Base-by-base conservation (phyloP, 176 grass and related monocot genomes). In the Eleusine coracana region DNA sequence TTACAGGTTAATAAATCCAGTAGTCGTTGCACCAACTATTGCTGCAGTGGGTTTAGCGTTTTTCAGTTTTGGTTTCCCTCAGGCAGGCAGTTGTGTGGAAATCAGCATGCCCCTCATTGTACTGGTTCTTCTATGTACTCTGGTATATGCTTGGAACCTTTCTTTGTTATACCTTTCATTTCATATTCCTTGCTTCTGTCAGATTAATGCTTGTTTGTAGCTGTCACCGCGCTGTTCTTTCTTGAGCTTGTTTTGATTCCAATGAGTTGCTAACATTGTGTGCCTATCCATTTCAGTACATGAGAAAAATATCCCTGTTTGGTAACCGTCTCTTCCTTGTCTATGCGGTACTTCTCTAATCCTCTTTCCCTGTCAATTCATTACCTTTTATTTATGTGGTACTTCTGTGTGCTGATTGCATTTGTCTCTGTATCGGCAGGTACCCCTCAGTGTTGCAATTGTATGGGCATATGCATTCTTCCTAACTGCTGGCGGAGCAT, bases 391-490 rank as follows among this genome's bases (percentile, higher is more conserved):
- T 56, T 42, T 41, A 14, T 42, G 7, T 0, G 4, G 15, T 29
- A 58, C 34, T 86, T 61, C 5, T 73, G 40, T 50, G 23, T 80
- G 60, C 81, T 91, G 65, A 87, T 74, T 46, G 58, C 50, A 58
- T 16, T 84, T 44, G 50, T 34, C 68, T 87, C 29, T 69, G 50
- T 80, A 56, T 76, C 84, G n/a, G 76, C 89, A 99, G 96, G 93
- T 99, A 72, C 96, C 96, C 41, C 78, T 99, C 27, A 92, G 93
- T 88, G 87, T 99, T 73, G 87, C 85, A 76, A 89, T 99, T 85
- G 84, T 95, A 87, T 99, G 96, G 96, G 91, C 93, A n/a, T 99
- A 96, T 87, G 89, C 96, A 69, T 99, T 96, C 87, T 96, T 96
- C 87, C 75, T 99, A 76, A 99, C 96, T 75, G 87, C 93, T 39